Base-by-base conservation (phyloP, 495 filamentous ascomycete genomes). In the Daldinia vernicosa region DNA sequence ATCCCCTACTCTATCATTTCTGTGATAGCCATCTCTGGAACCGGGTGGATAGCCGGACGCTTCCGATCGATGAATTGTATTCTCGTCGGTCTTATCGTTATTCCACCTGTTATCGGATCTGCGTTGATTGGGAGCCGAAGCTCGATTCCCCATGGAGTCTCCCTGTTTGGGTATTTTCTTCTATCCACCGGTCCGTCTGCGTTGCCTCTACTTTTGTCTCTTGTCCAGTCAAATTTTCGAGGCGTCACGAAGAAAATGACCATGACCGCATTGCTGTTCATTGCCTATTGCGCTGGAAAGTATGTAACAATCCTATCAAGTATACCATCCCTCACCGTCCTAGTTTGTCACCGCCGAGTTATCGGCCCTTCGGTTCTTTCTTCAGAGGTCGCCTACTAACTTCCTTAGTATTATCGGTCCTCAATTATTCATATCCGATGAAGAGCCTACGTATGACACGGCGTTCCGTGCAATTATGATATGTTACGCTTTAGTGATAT, bases 201-300 rank as follows among this genome's bases (percentile, higher is more conserved):
- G 6, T 66, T 81, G 15, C 78, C 78, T 5, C 63, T 81, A 0
- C 72, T 76, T 12, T 53, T 82, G 27, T 77, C 76, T 17, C 76
- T 82, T 11, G 71, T 80, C 9, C 77, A 79, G 58, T 85, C 84
- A 19, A 92, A 93, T 71, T 85, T 90, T 30, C 86, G 89, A 3
- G 89, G 90, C 8, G 91, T 90, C 60, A 92, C 90, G 5, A 92
- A 92, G 82, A 92, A 92, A 77, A 92, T 89, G 6, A 92, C 90
- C 0, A 89, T 92, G 59, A 80, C 74, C 3, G 78, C 75, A 2
- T 33, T 93, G 22, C 89, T 90, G 54, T 80, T 93, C 35, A 88
- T 92, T 45, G 86, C 83, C 0, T 91, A 91, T 69, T 90, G 89
- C 70, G 82, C 80, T 1, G 87, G 87, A 15, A 89, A 89, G 70